Conservation (phyloP, 345 rosid species). For the Limnanthes douglasii region DNA sequence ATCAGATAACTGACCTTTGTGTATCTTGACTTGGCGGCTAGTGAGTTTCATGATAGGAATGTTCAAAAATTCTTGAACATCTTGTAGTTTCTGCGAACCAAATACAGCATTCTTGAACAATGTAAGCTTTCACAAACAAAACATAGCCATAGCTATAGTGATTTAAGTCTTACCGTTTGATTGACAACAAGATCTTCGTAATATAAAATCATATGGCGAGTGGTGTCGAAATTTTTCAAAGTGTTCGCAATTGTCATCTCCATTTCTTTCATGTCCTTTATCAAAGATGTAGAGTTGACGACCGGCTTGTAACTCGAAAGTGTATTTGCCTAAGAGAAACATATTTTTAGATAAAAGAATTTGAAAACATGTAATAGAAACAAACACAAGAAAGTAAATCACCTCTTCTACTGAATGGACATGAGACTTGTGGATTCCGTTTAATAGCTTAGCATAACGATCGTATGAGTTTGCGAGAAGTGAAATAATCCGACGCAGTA, state of each 20-base stretch:
- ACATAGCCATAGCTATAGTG: not conserved
- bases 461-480: conserved; percentile 78
- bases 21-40: conserved; percentile 89
- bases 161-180: conserved; percentile 23
- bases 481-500: conserved; percentile 78
- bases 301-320: conserved; percentile 74
- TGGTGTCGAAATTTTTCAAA: conserved; percentile 47
- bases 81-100: conserved; percentile 53
- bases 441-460: conserved; percentile 65
- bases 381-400: not conserved
- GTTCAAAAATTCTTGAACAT: conserved; percentile 62
- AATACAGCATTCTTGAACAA: conserved; percentile 2
- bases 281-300: conserved; percentile 50
- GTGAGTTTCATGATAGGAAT: conserved; percentile 44
- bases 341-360: conserved; percentile 9
- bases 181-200: conserved; percentile 72
- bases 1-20: conserved; percentile 55
- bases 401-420: conserved; percentile 95
- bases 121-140: not conserved
- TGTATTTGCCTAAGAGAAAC: conserved; percentile 41
- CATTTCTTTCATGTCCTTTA: conserved; percentile 42
- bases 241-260: conserved; percentile 46
- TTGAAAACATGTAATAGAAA: conserved; percentile 4
- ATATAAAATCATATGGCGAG: conserved; percentile 59
- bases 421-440: conserved; percentile 95